Evolutionary conservation across 495 filamentous ascomycete species (phyloP), one percentile per base, ranked within the genome.

Genomic region (Hyaloscypha finlandica): DNA sequence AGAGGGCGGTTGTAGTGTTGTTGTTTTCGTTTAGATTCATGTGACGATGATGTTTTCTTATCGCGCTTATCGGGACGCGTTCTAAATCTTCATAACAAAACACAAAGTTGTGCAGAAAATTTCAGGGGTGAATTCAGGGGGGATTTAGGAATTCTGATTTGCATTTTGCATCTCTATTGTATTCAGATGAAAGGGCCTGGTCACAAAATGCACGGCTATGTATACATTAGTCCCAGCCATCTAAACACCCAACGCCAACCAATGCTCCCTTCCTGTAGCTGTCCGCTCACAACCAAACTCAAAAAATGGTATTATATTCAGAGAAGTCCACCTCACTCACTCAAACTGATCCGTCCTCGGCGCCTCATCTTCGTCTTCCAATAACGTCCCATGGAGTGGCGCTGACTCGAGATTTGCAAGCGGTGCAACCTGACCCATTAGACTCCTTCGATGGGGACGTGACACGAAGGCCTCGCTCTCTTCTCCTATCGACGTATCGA

Each of bases 401-500:
- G 79, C 81, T 51, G 81, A 81, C 69, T 83, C 84, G 14, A 85
- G 69, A 32, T 73, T 71, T 3, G 74, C 76, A 4, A 77, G 70
- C 1, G 74, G 56, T 22, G 69, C 77, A 9, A 67, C 59, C 9
- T 71, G 60, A 0, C 75, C 78, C 35, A 84, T 76, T 12, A 83
- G 65, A 66, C 84, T 84, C 37, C 77, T 71, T 64, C 84, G 69
- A 61, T 76, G 74, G 32, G 66, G 74, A 35, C 71, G 69, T 0
- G 72, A 74, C 45, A 77, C 74, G 22, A 85, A 71, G 8, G 74
- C 79, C 74, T 91, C 88, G 67, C 85, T 89, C 56, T 85, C 88
- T 64, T 90, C 88, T 59, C 89, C 89, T 0, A 87, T 81, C 2
- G 61, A 73, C 30, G 72, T 71, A 39, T 81, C 72, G 35, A 65